phyloP scores from a whole-genome alignment of 192 early-diverging fungal genomes.

The Mortierella antarctica region DNA sequence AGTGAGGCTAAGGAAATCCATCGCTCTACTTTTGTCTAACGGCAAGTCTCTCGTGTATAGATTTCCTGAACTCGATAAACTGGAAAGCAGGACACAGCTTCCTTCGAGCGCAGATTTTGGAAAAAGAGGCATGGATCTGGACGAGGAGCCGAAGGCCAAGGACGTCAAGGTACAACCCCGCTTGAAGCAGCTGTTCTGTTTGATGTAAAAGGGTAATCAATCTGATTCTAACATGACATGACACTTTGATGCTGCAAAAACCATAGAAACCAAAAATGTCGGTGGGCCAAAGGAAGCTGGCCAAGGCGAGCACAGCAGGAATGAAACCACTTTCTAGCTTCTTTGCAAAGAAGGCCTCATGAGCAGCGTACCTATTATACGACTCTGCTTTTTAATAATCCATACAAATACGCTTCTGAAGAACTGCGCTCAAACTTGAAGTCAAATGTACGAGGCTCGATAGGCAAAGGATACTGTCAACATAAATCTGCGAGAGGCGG shows the following conservation, averaged over 20 bases:
- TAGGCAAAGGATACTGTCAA: too few relatives aligned
- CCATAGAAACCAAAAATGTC: constrained; percentile 61
- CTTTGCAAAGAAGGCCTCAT: constrained; percentile 54
- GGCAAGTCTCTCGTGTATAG: background rate
- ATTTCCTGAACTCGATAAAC: constrained; percentile 42
- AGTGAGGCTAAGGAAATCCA: too few relatives aligned
- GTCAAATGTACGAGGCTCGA: too few relatives aligned
- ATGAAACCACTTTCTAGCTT: constrained; percentile 60
- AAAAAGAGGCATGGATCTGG: constrained; percentile 41
- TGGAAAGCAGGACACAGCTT: constrained; percentile 46
- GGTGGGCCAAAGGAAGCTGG: constrained; percentile 51
- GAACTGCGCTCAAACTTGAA: too few relatives aligned
- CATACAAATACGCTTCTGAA: too few relatives aligned
- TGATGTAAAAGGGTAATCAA: background rate
- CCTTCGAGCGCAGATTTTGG: constrained; percentile 30
- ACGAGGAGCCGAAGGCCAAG: constrained; percentile 35
- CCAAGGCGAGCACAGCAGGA: constrained; percentile 60
- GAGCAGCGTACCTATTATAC: background rate
- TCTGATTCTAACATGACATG: background rate
- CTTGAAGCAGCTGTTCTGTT: too few relatives aligned
- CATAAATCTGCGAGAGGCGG: too few relatives aligned
- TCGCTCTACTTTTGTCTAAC: background rate
- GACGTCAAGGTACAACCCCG: constrained; percentile 28
- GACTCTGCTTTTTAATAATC: too few relatives aligned
- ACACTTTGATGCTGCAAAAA: background rate